phyloP scores from a whole-genome alignment of 1,139 yeast genomes.

The Debaryomyces fabryi region DNA sequence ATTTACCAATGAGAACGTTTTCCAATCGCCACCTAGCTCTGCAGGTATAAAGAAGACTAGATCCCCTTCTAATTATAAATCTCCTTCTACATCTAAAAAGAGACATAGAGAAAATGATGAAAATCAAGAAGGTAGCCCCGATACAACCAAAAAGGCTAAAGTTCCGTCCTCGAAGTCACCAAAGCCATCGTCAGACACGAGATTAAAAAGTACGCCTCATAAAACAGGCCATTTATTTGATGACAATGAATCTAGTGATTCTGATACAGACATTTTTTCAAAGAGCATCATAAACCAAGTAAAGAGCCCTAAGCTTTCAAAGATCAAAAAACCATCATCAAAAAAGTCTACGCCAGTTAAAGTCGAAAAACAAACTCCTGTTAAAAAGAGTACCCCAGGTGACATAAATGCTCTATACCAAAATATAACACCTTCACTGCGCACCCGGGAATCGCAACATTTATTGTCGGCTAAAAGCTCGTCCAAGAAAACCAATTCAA shows the following conservation, averaged over 20 bases:
- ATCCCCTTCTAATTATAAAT: constrained; percentile 11
- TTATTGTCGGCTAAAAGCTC: not conserved
- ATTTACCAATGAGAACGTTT: constrained; percentile 43
- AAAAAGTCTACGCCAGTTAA: constrained; percentile 5
- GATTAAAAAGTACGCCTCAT: not conserved
- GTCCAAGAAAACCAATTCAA: not conserved
- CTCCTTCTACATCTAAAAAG: constrained; percentile 3
- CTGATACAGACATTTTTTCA: constrained; percentile 9
- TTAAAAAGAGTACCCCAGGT: constrained; percentile 19
- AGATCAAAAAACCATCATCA: constrained; percentile 1
- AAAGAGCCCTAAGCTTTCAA: constrained; percentile 9
- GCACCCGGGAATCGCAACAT: not conserved
- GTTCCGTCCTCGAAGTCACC: not conserved
- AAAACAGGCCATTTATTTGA: constrained; percentile 8
- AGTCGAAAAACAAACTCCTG: not conserved
- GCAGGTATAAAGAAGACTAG: constrained; percentile 26
- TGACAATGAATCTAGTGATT: constrained; percentile 8
- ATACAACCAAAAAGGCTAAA: constrained; percentile 9
- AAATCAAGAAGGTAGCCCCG: constrained; percentile 3
- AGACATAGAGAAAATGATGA: constrained; percentile 6
- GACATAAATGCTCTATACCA: not conserved
- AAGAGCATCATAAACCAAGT: constrained; percentile 9
- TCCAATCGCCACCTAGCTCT: constrained; percentile 34
- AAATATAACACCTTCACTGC: not conserved
- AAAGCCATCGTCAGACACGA: not conserved